Conservation (phyloP, 2,329 filamentous ascomycete species). For the Lecanicillium sp. region DNA sequence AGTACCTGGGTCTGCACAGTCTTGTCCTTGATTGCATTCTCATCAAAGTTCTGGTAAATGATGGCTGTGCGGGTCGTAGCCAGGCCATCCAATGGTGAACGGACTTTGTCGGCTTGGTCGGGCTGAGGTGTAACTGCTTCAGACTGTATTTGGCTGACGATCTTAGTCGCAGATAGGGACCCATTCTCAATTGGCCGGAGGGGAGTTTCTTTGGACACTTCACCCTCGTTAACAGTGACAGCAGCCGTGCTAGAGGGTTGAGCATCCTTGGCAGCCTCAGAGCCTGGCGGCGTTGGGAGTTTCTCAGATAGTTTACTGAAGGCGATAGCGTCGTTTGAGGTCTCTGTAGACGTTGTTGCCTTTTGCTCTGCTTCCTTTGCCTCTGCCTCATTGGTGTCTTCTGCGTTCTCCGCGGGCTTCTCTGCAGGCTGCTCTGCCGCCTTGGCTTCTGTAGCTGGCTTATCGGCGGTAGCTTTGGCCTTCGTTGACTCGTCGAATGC, state of each 20-base stretch:
- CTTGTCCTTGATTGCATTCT: conserved; percentile 50
- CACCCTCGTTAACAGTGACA: not conserved
- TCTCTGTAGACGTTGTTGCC: not conserved
- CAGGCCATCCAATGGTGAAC: conserved; percentile 21
- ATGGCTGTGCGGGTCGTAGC: conserved; percentile 51
- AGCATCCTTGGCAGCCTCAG: not conserved
- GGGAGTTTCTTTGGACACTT: not conserved
- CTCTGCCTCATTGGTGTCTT: not conserved
- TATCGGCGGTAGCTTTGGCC: not conserved
- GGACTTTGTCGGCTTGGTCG: conserved; percentile 13
- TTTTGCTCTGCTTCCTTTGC: not conserved
- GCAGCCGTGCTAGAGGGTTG: not conserved
- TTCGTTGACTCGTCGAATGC: too few relatives aligned
- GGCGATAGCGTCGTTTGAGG: not conserved
- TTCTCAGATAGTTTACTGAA: not conserved
- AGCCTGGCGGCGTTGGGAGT: not conserved
- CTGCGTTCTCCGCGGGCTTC: not conserved
- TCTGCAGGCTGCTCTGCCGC: not conserved
- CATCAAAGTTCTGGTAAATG: conserved; percentile 55
- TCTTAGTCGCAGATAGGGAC: not conserved
- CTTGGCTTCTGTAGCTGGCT: not conserved
- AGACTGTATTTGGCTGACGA: conserved; percentile 13
- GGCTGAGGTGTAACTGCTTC: conserved; percentile 19
- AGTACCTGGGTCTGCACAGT: conserved; percentile 52
- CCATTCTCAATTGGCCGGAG: not conserved